Percentiles rank a stretch among this genome's conserved stretches.
These are phyloP conservation scores for Pyricularia sp. DNA, from an alignment of 2,329 filamentous ascomycete genomes.

Conservation along the genomic window DNA sequence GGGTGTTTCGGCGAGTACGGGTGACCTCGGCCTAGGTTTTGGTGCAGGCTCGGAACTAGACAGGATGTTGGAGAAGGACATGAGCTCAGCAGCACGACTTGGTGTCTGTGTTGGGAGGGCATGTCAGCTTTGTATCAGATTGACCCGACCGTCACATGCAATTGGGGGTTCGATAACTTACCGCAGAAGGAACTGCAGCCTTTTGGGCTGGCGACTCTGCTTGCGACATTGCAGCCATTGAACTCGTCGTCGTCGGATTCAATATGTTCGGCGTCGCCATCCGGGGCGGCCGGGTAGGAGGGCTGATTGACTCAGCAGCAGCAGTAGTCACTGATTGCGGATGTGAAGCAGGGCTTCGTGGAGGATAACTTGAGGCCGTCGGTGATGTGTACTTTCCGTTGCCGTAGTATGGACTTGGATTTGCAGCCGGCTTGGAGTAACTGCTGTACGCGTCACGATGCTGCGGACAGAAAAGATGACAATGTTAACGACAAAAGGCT, in stretches of 20 bases:
- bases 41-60: constrained; percentile 64
- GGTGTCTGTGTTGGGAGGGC: constrained; percentile 43
- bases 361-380: constrained; percentile 30
- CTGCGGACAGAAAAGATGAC: constrained; percentile 20
- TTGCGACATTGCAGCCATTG: constrained; percentile 25
- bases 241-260: constrained; percentile 29
- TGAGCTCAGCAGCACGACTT: constrained; percentile 70
- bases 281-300: constrained; percentile 27
- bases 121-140: constrained; percentile 4
- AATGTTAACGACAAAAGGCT: constrained; percentile 6
- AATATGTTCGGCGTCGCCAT: constrained; percentile 39
- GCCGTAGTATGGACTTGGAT: constrained; percentile 35
- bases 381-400: constrained; percentile 37
- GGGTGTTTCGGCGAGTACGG: constrained; percentile 16
- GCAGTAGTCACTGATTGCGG: constrained; percentile 19
- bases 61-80: constrained; percentile 94
- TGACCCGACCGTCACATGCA: neutral
- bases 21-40: constrained; percentile 39
- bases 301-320: constrained; percentile 30
- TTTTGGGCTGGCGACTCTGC: constrained; percentile 31
- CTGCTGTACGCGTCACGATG: constrained; percentile 42
- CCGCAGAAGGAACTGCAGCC: constrained; percentile 26
- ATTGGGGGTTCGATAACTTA: constrained; percentile 16
- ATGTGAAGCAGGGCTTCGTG: constrained; percentile 41
- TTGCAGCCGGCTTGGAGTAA: constrained; percentile 26